Evolutionary conservation across 192 early-diverging fungal species (phyloP).

Genomic region (Phycomyces blakesleeanus): DNA sequence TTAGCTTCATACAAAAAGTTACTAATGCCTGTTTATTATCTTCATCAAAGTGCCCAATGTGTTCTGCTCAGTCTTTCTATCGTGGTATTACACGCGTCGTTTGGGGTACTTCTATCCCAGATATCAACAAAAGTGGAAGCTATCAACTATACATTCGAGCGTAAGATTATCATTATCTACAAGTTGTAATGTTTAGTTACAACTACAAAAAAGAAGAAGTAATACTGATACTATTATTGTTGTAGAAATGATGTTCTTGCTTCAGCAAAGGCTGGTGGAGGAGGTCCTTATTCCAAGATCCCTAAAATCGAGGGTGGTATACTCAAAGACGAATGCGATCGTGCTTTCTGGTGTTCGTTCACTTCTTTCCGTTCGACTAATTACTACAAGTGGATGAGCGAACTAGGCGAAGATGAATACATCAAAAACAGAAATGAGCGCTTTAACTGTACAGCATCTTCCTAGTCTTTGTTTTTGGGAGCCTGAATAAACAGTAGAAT

Average conservation of each 20-base stretch:
- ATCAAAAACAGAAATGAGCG: constrained; percentile 7
- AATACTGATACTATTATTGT: too few relatives aligned
- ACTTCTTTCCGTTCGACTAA: constrained; percentile 9
- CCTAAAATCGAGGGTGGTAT: constrained; percentile 17
- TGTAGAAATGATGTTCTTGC: constrained; percentile 16
- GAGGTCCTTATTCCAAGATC: constrained; percentile 1
- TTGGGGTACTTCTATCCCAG: constrained; percentile 25
- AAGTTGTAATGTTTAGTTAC: neutral
- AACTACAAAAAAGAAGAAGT: too few relatives aligned
- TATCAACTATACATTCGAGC: constrained; percentile 21
- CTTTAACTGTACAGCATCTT: neutral
- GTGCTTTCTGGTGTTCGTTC: constrained; percentile 20
- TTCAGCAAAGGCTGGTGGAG: constrained; percentile 15
- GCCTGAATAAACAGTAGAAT: too few relatives aligned
- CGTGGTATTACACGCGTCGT: constrained; percentile 26
- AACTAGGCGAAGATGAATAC: constrained; percentile 8
- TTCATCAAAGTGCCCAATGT: constrained; percentile 21
- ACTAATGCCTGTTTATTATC: too few relatives aligned
- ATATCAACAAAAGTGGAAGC: constrained; percentile 26
- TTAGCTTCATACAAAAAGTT: too few relatives aligned
- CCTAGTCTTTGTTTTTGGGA: too few relatives aligned
- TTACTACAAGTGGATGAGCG: constrained; percentile 15
- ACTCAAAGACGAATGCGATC: constrained; percentile 20
- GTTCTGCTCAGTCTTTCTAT: constrained; percentile 25
- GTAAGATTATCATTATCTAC: constrained; percentile 5